phyloP scores from a whole-genome alignment of 2,329 filamentous ascomycete genomes.

The Apiospora koreana region DNA sequence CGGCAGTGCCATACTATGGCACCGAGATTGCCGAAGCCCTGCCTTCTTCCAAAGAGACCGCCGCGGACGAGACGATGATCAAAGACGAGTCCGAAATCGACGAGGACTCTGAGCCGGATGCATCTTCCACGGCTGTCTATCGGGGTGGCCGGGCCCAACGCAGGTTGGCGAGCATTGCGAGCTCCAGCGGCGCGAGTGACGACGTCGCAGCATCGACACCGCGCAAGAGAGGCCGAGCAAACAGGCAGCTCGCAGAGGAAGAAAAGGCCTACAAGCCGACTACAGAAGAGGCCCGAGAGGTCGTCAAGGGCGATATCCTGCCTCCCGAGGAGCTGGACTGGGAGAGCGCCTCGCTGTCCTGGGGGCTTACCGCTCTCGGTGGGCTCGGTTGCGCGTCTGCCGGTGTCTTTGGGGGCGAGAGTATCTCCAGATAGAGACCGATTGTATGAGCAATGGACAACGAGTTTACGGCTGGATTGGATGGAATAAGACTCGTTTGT shows the following conservation, averaged over 20 bases:
- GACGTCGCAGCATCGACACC: constrained; percentile 15
- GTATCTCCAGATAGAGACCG: constrained; percentile 36
- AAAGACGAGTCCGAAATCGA: constrained; percentile 18
- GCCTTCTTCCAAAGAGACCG: background rate
- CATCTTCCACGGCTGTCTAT: constrained; percentile 21
- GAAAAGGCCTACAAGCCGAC: constrained; percentile 41
- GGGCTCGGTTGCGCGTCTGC: constrained; percentile 47
- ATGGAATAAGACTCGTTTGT: background rate
- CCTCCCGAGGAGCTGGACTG: constrained; percentile 43
- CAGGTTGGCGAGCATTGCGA: constrained; percentile 20
- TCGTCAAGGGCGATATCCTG: constrained; percentile 43
- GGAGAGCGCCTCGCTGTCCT: constrained; percentile 48
- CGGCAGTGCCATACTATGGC: constrained; percentile 34
- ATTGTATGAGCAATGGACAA: background rate
- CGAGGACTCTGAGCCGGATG: constrained; percentile 16
- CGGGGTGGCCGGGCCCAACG: constrained; percentile 22
- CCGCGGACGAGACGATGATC: constrained; percentile 9
- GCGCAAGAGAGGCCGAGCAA: constrained; percentile 21
- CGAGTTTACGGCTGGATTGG: background rate
- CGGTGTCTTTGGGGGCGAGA: constrained; percentile 50
- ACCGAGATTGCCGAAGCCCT: background rate
- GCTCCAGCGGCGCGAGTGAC: constrained; percentile 23
- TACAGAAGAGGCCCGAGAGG: constrained; percentile 30
- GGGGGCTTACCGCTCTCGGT: constrained; percentile 45
- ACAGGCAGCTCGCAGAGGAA: constrained; percentile 26